Evolutionary conservation across 768 basidiomycete genomes (phyloP), one percentile per base, ranked within the genome.

Genomic region (Hericium erinaceus): DNA sequence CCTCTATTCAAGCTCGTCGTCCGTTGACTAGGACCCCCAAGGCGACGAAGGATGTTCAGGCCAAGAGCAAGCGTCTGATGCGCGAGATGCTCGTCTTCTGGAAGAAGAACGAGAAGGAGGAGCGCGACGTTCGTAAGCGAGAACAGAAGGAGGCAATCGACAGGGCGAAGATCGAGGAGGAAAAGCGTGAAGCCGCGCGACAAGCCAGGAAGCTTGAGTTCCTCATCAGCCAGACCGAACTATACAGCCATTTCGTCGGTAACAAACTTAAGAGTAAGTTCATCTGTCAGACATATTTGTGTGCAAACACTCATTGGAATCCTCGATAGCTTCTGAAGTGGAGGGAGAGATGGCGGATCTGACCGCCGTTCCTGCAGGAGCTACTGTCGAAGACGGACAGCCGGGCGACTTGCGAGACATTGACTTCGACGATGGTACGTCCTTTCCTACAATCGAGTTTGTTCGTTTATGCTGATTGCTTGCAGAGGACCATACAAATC

Each of bases 191-290:
- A 72, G 88, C 90, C 12, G 89, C 94, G 40, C 78, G 97, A 54
- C 92, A 95, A 70, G 92, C 94, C 12, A 82, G 95, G 63, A 98
- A 98, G 71, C 82, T 99, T 24, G 97, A 99, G 74, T 99, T 98
- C 74, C 77, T 99, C 72, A 94, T 99, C 70, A 98, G 92, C 58
- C 95, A 98, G 72, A 98, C 97, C 3, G 97, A 99, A 69, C 80
- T 98, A 8, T 99, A 98, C 73, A 94, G 92, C 63, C 97, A 99
- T 74, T 98, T 99, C 79, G 94, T 99, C 58, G 95, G 95, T 37
- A 97, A 85, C 73, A 98, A 98, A 74, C 80, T 92, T 55, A 91
- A 91, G 70, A 92, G 90, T 91, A 70, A 65, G 84, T 73, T 22
- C 18, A 51, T 39, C 20, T 18, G 49, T 39, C 38, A 48, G 26